These are phyloP conservation scores for Neodidymelliopsis sp. DNA, from an alignment of 2,329 filamentous ascomycete genomes.

Conservation along the genomic window DNA sequence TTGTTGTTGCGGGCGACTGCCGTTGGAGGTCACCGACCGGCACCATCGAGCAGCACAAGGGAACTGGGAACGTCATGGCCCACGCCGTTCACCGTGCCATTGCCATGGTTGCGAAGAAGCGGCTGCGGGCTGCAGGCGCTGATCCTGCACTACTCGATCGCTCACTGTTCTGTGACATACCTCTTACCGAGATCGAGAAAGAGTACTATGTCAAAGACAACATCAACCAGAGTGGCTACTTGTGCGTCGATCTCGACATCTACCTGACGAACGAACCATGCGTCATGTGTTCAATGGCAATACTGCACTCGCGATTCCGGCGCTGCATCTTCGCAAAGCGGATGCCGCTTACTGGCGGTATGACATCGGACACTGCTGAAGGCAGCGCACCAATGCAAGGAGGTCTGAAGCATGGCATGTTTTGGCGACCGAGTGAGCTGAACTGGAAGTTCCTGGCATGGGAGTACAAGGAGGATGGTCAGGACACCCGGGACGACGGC, in stretches of 20 bases:
- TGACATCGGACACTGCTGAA: slow-evolving; percentile 71
- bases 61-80: slow-evolving; percentile 75
- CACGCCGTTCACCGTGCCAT: slow-evolving; percentile 81
- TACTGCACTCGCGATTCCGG: slow-evolving; percentile 91
- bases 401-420: slow-evolving; percentile 64
- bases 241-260: slow-evolving; percentile 91
- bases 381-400: slow-evolving; percentile 19
- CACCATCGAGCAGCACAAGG: slow-evolving; percentile 33
- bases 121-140: slow-evolving; percentile 50
- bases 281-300: slow-evolving; percentile 95
- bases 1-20: slow-evolving; percentile 79
- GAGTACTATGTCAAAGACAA: slow-evolving; percentile 66
- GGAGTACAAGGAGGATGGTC: slow-evolving; percentile 65
- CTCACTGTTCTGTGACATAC: slow-evolving; percentile 70
- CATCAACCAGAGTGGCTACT: slow-evolving; percentile 80
- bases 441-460: slow-evolving; percentile 87
- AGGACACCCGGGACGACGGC: slow-evolving; percentile 15
- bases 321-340: slow-evolving; percentile 81
- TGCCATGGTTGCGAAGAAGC: slow-evolving; percentile 76
- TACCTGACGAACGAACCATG: slow-evolving; percentile 97
- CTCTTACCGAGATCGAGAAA: slow-evolving; percentile 72
- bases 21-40: slow-evolving; percentile 64
- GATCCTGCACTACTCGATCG: slow-evolving; percentile 37
- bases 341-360: slow-evolving; percentile 81
- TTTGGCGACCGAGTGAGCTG: slow-evolving; percentile 73